Percentiles rank a stretch among this genome's conserved stretches.
Evolutionary conservation across 1,284 basidiomycete genomes (phyloP).

Genomic region (Leucoagaricus sp.): DNA sequence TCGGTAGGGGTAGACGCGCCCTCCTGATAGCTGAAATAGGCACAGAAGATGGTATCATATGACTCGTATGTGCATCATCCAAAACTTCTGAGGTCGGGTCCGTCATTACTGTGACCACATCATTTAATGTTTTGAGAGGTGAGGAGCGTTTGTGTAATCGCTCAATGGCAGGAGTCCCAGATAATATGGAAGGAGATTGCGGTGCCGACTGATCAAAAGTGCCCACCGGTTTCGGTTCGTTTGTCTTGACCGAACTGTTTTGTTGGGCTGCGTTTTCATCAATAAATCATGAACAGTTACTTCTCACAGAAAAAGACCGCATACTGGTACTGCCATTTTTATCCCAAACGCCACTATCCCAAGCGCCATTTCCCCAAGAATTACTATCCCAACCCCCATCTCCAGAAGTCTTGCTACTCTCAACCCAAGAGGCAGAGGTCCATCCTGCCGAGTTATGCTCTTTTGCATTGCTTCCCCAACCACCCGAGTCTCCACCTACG

Average conservation of each 20-base stretch:
- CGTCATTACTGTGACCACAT: too few species aligned
- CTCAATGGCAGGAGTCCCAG: not conserved
- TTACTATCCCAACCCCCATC: not conserved
- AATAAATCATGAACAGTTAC: too few species aligned
- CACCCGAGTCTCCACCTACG: slow-evolving; percentile 8
- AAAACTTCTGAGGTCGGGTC: not conserved
- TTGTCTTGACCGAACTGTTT: not conserved
- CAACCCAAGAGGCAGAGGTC: not conserved
- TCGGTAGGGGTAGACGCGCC: not conserved
- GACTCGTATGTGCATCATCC: not conserved
- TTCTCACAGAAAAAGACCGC: not conserved
- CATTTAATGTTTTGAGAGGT: too few species aligned
- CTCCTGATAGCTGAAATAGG: not conserved
- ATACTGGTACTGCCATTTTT: not conserved
- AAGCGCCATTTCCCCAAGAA: not conserved
- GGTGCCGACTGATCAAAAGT: not conserved
- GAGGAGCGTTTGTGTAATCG: not conserved
- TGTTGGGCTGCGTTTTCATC: not conserved
- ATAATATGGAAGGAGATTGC: not conserved
- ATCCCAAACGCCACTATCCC: not conserved
- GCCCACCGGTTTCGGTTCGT: not conserved
- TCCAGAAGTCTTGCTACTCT: not conserved
- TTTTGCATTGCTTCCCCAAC: too few species aligned
- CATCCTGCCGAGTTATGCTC: not conserved
- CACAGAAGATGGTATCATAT: too few species aligned